phyloP scores from a whole-genome alignment of 1,284 basidiomycete species.

The Veloboletus limbatus region DNA sequence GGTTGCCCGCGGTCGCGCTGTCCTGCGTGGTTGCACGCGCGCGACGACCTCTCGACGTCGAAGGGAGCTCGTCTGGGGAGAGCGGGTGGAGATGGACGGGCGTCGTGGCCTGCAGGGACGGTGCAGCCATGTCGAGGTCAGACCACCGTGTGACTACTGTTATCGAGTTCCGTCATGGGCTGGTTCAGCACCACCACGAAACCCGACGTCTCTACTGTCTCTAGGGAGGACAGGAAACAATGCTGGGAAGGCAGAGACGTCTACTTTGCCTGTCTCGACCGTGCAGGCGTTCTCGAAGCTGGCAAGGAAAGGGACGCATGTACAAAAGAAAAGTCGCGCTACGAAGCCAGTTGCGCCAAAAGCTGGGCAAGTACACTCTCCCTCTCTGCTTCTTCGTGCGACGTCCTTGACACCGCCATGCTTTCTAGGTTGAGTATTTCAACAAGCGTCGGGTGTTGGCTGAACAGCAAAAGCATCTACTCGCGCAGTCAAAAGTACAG shows the following conservation, averaged over 20 bases:
- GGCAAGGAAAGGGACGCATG: conserved; percentile 65
- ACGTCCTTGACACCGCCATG: neutral
- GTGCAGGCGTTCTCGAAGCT: conserved; percentile 58
- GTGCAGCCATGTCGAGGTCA: conserved; percentile 33
- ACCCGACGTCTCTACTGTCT: conserved; percentile 44
- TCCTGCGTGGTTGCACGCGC: conserved; percentile 33
- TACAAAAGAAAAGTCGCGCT: conserved; percentile 46
- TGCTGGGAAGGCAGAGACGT: conserved; percentile 79
- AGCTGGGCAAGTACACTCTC: conserved; percentile 68
- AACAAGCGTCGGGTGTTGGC: conserved; percentile 76
- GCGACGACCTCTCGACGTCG: conserved; percentile 42
- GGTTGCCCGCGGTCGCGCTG: too few species aligned
- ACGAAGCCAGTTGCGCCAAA: conserved; percentile 69
- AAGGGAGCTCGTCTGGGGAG: conserved; percentile 47
- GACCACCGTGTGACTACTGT: conserved; percentile 15
- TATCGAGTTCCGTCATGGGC: conserved; percentile 21
- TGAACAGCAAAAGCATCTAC: conserved; percentile 66
- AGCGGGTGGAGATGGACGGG: conserved; percentile 68
- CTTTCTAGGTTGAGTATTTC: conserved; percentile 73
- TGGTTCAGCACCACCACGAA: conserved; percentile 31
- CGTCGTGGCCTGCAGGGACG: conserved; percentile 42
- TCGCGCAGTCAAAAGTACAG: conserved; percentile 56
- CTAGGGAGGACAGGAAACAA: conserved; percentile 56
- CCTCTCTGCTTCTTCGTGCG: neutral
- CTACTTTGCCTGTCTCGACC: conserved; percentile 77